These are phyloP conservation scores for Trametes cubensis DNA, from an alignment of 768 basidiomycete genomes.

Conservation along the genomic window DNA sequence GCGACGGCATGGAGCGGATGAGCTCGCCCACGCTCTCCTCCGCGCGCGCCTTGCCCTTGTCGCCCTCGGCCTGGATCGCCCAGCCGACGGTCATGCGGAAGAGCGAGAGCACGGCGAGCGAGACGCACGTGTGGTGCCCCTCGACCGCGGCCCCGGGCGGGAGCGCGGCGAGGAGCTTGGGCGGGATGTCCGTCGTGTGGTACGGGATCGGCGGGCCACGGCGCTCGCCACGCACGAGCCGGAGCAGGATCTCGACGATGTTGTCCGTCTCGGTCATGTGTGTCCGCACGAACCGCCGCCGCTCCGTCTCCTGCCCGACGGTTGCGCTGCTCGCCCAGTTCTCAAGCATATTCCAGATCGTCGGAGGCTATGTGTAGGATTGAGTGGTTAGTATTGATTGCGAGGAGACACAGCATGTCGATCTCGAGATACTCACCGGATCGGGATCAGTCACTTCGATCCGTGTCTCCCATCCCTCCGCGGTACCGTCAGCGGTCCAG, in stretches of 20 bases:
- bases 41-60: constrained; percentile 69
- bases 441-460: constrained; percentile 93
- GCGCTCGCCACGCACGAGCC: constrained; percentile 88
- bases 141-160: constrained; percentile 79
- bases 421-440: constrained; percentile 59
- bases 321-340: constrained; percentile 87
- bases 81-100: constrained; percentile 85
- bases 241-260: constrained; percentile 88
- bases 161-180: constrained; percentile 70
- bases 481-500: constrained; percentile 80
- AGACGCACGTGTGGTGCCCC: constrained; percentile 91
- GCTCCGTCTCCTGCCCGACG: constrained; percentile 71
- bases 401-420: background rate
- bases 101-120: constrained; percentile 89
- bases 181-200: constrained; percentile 61
- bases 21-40: constrained; percentile 86
- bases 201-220: constrained; percentile 62
- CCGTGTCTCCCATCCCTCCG: constrained; percentile 95
- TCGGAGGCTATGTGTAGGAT: constrained; percentile 67
- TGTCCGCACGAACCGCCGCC: constrained; percentile 86
- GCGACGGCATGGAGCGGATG: constrained; percentile 83
- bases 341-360: constrained; percentile 88
- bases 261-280: constrained; percentile 88
- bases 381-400: constrained; percentile 3
- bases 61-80: constrained; percentile 69